phyloP scores from a whole-genome alignment of 1,284 basidiomycete species.

The Malassezia japonica region DNA sequence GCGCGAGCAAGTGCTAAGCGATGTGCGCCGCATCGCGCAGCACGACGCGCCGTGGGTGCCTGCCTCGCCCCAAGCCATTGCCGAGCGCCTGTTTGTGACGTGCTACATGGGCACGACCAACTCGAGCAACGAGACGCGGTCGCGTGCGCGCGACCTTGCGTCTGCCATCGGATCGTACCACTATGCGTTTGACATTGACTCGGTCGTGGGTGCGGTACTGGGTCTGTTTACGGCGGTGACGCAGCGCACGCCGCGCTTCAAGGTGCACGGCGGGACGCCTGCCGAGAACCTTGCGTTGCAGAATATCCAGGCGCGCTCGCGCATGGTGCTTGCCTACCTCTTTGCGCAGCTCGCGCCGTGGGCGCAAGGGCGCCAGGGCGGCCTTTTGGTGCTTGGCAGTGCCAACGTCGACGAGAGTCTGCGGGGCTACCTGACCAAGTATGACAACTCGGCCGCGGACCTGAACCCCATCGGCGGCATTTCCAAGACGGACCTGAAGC shows the following conservation, averaged over 20 bases:
- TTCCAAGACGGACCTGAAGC: constrained; percentile 92
- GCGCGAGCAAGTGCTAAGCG: constrained; percentile 79
- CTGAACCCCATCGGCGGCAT: constrained; percentile 97
- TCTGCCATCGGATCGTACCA: constrained; percentile 68
- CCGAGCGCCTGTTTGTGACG: constrained; percentile 80
- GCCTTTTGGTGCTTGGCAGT: constrained; percentile 83
- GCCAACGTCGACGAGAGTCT: constrained; percentile 92
- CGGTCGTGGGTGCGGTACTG: constrained; percentile 70
- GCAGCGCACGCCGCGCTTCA: constrained; percentile 69
- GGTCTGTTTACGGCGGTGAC: constrained; percentile 77
- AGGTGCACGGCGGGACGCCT: constrained; percentile 71
- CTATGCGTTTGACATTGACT: constrained; percentile 91
- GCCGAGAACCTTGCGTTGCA: constrained; percentile 94
- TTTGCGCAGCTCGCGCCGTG: constrained; percentile 94
- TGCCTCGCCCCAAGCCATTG: constrained; percentile 73
- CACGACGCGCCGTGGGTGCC: constrained; percentile 72
- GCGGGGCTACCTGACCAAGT: constrained; percentile 93
- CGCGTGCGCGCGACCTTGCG: constrained; percentile 74
- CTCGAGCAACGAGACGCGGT: constrained; percentile 74
- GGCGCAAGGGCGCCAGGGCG: constrained; percentile 73
- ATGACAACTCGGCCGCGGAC: constrained; percentile 72
- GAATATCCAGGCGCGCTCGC: constrained; percentile 87
- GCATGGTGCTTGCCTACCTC: constrained; percentile 94
- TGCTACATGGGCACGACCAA: constrained; percentile 99
- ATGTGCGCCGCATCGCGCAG: constrained; percentile 78